These are phyloP conservation scores for Lentinula boryana DNA, from an alignment of 768 basidiomycete genomes.

Conservation along the genomic window DNA sequence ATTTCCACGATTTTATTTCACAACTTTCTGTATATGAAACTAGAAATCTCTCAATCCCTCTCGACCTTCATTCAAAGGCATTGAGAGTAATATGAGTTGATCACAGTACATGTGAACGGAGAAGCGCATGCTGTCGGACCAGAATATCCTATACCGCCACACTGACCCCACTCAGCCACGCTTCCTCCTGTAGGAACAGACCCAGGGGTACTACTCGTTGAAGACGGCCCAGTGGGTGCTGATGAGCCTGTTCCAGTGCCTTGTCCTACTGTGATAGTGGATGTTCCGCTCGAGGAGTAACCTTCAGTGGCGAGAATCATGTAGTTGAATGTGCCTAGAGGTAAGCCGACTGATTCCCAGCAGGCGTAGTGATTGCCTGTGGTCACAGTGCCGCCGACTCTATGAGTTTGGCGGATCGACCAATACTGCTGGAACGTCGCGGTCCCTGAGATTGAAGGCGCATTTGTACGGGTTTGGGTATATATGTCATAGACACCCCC, in stretches of 20 bases:
- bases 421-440: conserved; percentile 43
- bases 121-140: conserved; percentile 12
- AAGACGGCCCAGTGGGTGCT: neutral
- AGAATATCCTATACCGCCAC: conserved; percentile 12
- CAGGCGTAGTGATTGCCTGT: conserved; percentile 37
- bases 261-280: conserved; percentile 2
- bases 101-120: conserved; percentile 9
- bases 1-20: too few species aligned
- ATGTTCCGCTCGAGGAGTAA: conserved; percentile 30
- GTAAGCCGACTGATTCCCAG: conserved; percentile 32
- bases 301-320: conserved; percentile 45
- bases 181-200: neutral
- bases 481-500: conserved; percentile 30
- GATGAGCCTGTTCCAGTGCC: neutral
- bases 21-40: too few species aligned
- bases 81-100: conserved; percentile 10
- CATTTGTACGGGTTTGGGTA: conserved; percentile 28
- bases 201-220: neutral
- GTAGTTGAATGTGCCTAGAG: conserved; percentile 34
- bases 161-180: conserved; percentile 1
- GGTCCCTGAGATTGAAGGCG: conserved; percentile 37
- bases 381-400: conserved; percentile 28
- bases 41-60: too few species aligned
- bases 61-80: neutral
- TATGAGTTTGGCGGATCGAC: conserved; percentile 34